phyloP scores from a whole-genome alignment of 192 early-diverging fungal genomes.

The Allomyces javanicus region DNA sequence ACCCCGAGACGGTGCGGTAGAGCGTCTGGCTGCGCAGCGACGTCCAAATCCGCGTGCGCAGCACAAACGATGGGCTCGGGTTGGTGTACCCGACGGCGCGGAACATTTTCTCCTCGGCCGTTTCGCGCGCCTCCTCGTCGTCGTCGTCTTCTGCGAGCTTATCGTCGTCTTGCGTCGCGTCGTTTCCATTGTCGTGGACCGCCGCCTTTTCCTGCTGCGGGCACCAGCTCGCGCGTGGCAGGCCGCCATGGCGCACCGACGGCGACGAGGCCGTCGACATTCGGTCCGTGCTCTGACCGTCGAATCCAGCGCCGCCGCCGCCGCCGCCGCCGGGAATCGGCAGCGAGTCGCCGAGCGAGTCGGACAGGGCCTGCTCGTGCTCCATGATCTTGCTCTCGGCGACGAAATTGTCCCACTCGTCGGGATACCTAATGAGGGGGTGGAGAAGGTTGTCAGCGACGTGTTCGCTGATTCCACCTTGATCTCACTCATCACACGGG shows the following conservation, averaged over 20 bases:
- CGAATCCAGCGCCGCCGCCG: too few species aligned
- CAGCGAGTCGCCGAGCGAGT: conserved; percentile 2
- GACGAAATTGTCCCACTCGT: conserved; percentile 83
- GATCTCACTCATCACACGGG: background rate
- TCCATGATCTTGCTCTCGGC: conserved; percentile 53
- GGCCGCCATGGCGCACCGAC: too few species aligned
- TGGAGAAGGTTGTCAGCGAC: too few species aligned
- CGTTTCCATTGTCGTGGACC: too few species aligned
- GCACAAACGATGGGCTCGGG: conserved; percentile 55
- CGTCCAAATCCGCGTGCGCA: conserved; percentile 76
- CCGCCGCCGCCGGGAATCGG: too few species aligned
- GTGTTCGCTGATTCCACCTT: too few species aligned
- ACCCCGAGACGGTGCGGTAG: conserved; percentile 67
- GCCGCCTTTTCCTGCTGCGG: too few species aligned
- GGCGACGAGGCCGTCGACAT: too few species aligned
- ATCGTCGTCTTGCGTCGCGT: too few species aligned
- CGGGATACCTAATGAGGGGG: conserved; percentile 7
- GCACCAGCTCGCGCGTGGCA: too few species aligned
- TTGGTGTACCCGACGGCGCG: conserved; percentile 66
- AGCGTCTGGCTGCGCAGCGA: conserved; percentile 68
- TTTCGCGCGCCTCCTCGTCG: conserved; percentile 33
- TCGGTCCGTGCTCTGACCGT: too few species aligned
- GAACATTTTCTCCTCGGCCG: conserved; percentile 57
- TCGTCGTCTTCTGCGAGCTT: too few species aligned
- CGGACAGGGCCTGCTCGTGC: conserved; percentile 30